Percentiles rank a stretch among this genome's conserved stretches.
Evolutionary conservation across 2,329 filamentous ascomycete genomes (phyloP).

Genomic region (Pseudogymnoascus sp.): DNA sequence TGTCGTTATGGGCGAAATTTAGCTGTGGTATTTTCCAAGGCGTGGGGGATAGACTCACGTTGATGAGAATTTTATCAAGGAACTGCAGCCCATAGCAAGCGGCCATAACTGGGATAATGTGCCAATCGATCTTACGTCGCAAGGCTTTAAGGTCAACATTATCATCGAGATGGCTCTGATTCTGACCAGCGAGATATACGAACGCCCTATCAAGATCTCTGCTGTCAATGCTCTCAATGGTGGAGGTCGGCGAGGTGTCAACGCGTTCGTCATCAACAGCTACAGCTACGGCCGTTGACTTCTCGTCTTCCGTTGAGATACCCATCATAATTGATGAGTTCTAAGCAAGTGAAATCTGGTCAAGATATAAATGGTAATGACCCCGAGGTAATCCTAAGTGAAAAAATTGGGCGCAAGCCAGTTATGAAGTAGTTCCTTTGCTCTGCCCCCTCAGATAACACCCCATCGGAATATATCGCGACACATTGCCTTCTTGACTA

Average conservation of each 20-base stretch:
- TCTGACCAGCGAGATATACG: constrained; percentile 28
- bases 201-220: constrained; percentile 37
- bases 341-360: neutral
- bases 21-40: neutral
- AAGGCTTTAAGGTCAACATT: constrained; percentile 37
- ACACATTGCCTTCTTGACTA: neutral
- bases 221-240: neutral
- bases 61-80: constrained; percentile 55
- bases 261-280: neutral
- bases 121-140: constrained; percentile 48
- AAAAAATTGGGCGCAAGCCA: neutral
- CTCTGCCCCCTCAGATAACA: neutral
- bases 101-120: constrained; percentile 54
- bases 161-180: constrained; percentile 28
- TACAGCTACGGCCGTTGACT: neutral
- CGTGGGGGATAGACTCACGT: constrained; percentile 35
- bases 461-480: neutral
- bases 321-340: neutral
- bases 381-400: neutral
- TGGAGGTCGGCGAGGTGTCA: neutral
- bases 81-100: constrained; percentile 54
- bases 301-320: neutral
- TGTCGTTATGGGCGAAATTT: constrained; percentile 23
- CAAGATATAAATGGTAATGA: neutral
- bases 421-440: neutral